Evolutionary conservation across 176 grass and related monocot genomes (phyloP).

Genomic region (Carex kokanica): DNA sequence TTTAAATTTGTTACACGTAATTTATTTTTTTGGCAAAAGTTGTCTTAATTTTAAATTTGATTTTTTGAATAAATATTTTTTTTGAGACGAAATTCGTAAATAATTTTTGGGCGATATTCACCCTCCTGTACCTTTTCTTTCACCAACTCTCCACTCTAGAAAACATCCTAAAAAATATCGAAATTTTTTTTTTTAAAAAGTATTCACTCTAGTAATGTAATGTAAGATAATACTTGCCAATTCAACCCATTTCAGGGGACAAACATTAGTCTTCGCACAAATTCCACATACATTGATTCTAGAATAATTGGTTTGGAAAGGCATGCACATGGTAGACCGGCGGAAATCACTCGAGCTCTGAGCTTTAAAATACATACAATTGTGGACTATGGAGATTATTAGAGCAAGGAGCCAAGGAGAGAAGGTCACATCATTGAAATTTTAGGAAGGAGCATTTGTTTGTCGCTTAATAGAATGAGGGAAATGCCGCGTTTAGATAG

Average conservation of each 20-base stretch:
- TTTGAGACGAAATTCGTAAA: too few relatives aligned
- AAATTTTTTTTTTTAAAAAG: not conserved
- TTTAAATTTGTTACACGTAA: too few relatives aligned
- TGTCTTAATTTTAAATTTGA: too few relatives aligned
- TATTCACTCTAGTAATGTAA: not conserved
- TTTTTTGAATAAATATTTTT: too few relatives aligned
- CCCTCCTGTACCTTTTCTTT: not conserved
- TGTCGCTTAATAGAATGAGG: not conserved
- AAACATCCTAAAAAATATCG: not conserved
- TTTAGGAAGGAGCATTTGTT: not conserved
- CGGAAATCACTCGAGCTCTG: not conserved
- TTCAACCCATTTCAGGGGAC: not conserved
- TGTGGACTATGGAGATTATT: not conserved
- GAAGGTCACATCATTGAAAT: not conserved
- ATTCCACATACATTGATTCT: not conserved
- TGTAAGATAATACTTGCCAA: not conserved
- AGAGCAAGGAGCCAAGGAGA: not conserved
- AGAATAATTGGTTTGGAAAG: not conserved
- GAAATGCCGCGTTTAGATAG: not conserved
- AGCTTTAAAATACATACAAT: not conserved
- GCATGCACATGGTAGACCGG: not conserved
- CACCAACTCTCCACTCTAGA: not conserved
- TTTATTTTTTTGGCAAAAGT: too few relatives aligned
- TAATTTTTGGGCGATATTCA: too few relatives aligned
- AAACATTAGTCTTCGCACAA: not conserved